phyloP scores from a whole-genome alignment of 2,329 filamentous ascomycete genomes.

The Fusarium setosum region DNA sequence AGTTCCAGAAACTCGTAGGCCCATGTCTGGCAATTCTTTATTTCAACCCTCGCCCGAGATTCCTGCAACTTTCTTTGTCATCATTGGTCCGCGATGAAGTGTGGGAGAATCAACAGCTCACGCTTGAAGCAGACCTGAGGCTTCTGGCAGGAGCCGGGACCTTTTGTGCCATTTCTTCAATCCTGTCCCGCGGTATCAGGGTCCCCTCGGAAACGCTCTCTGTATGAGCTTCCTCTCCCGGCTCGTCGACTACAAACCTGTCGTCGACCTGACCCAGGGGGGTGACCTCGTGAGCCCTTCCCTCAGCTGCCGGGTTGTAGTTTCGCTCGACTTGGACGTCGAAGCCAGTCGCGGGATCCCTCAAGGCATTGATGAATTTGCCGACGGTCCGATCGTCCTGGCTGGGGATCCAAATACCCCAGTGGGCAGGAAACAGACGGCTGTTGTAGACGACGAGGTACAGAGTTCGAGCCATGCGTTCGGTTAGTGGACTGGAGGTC shows the following conservation, averaged over 20 bases:
- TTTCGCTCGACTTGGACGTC: conserved; percentile 7
- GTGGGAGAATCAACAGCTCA: neutral
- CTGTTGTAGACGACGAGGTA: conserved; percentile 11
- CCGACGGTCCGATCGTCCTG: neutral
- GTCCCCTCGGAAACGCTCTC: neutral
- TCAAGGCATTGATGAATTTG: conserved; percentile 5
- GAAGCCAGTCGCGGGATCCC: neutral
- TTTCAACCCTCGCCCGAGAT: neutral
- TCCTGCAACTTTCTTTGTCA: neutral
- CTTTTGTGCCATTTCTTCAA: conserved; percentile 3
- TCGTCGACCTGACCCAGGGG: neutral
- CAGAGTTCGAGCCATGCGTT: neutral
- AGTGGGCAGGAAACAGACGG: conserved; percentile 11
- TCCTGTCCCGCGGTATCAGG: neutral
- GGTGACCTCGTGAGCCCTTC: neutral
- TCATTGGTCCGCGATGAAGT: too few relatives aligned
- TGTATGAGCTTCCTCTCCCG: neutral
- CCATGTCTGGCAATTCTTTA: conserved; percentile 14
- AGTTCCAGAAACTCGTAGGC: neutral
- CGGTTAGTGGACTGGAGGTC: too few relatives aligned
- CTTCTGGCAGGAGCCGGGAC: conserved; percentile 2
- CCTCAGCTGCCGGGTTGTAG: neutral
- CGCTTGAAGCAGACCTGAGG: neutral
- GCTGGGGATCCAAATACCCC: conserved; percentile 10
- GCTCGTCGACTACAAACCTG: neutral